Evolutionary conservation across 192 early-diverging fungal species (phyloP).

Genomic region (Backusella mclennaniae): DNA sequence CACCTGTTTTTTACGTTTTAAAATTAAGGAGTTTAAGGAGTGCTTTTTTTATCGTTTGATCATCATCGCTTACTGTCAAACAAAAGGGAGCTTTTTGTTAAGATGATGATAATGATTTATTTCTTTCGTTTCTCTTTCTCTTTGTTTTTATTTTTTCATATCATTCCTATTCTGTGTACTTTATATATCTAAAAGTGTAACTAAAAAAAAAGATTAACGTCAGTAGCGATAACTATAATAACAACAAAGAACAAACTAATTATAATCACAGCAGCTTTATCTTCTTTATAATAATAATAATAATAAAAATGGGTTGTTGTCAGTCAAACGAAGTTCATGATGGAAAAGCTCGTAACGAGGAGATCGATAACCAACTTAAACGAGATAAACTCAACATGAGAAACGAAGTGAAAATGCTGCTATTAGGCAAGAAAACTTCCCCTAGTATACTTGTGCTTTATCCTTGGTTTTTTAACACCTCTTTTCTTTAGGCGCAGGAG

Average conservation of each 20-base stretch:
- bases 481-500: slow-evolving; percentile 76
- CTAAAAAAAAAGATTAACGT: neutral
- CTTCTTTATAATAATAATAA: neutral
- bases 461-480: neutral
- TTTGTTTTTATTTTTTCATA: neutral
- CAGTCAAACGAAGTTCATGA: slow-evolving; percentile 84
- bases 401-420: slow-evolving; percentile 96
- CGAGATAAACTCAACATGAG: slow-evolving; percentile 76
- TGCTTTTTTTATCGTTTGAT: neutral
- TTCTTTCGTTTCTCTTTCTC: neutral
- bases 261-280: no score
- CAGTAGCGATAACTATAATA: no score
- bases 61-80: neutral
- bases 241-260: neutral
- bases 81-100: neutral
- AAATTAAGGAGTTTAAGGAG: neutral
- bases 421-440: slow-evolving; percentile 59
- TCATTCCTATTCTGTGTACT: neutral
- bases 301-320: slow-evolving; percentile 82
- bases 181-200: neutral
- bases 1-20: slow-evolving; percentile 1
- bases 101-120: neutral
- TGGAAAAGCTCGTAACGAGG: slow-evolving; percentile 80
- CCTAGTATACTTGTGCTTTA: neutral
- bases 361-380: slow-evolving; percentile 88